A percentile compares a stretch with the other conserved stretches of the same genome.
Conservation (phyloP, 345 rosid genomes). For the Salix brachista region DNA sequence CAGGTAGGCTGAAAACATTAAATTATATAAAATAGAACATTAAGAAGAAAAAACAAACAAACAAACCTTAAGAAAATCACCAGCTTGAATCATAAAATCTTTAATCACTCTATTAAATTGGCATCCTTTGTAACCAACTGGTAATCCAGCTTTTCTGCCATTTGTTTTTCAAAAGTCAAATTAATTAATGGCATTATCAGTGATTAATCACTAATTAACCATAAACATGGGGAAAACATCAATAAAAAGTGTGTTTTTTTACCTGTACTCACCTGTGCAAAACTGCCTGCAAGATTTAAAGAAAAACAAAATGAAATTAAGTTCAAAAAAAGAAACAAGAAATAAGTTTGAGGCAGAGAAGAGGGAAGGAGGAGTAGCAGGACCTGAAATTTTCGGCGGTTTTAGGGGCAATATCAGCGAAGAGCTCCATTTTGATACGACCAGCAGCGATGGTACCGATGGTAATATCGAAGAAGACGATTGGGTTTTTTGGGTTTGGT, state of each 20-base stretch:
- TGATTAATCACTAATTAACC: background rate
- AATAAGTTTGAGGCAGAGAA: background rate
- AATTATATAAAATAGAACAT: background rate
- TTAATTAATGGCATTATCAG: background rate
- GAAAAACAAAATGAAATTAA: background rate
- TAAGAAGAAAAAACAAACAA: background rate
- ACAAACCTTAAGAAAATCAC: slow-evolving; percentile 84
- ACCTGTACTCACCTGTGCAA: slow-evolving; percentile 95
- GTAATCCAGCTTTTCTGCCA: slow-evolving; percentile 81
- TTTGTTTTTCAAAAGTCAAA: slow-evolving; percentile 6
- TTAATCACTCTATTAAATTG: slow-evolving; percentile 93
- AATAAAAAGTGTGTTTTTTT: background rate
- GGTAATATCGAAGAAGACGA: slow-evolving; percentile 88
- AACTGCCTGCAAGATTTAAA: slow-evolving; percentile 61
- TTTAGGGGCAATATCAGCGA: slow-evolving; percentile 85
- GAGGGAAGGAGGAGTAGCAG: background rate
- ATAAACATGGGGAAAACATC: background rate
- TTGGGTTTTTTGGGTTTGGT: slow-evolving; percentile 87
- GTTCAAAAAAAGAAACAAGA: background rate
- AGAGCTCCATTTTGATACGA: slow-evolving; percentile 96
- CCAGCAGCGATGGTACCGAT: slow-evolving; percentile 93
- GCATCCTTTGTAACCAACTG: slow-evolving; percentile 87
- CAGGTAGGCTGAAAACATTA: background rate
- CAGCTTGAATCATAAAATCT: slow-evolving; percentile 97
- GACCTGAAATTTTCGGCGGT: slow-evolving; percentile 95